Base-by-base conservation (phyloP, 768 basidiomycete genomes). In the Lactifluus rugatus region DNA sequence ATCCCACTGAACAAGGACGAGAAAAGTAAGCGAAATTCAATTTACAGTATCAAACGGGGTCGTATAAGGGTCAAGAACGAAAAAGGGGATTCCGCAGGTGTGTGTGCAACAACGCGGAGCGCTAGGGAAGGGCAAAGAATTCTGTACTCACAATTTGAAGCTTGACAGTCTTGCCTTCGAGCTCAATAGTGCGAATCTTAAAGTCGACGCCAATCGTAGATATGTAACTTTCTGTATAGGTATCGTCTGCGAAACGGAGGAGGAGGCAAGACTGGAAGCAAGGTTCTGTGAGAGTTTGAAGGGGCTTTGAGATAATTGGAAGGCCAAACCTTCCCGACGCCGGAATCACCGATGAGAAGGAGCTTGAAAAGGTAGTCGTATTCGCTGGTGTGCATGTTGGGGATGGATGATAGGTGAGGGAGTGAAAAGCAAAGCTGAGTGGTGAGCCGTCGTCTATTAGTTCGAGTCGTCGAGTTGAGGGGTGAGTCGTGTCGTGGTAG, bases 191-290 rank as follows among this genome's bases (percentile, higher is more conserved):
- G 60, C 95, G 83, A 76, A 98, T 97, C 86, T 94, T 95, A 77
- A 96, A 96, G 77, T 96, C 93, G 58, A 97, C 93, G 64, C 96
- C 96, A 73, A 97, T 98, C 39, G 95, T 97, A 58, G 87, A 89
- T 70, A 98, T 94, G 74, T 95, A 97, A 66, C 89, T 92, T 71
- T 95, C 93, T 52, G 95, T 96, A 78, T 94, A 97, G 51, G 93
- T 89, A 72, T 97, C 95, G 74, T 98, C 95, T 61, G 89, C 89
- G 67, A 93, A 93, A 70, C 91, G 91, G 64, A 93, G 80, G 62
- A 93, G 84, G 65, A 93, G 77, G 75, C 90, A 93, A 48, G 94
- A 97, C 87, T 97, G 73, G 54, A 71, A 72, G 64, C 26, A n/a
- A 57, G 36, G 32, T 44, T n/a, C 50, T 31, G 32, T 45, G 19